Evolutionary conservation across 495 filamentous ascomycete species (phyloP).

Genomic region (Xeromyces bisporus): DNA sequence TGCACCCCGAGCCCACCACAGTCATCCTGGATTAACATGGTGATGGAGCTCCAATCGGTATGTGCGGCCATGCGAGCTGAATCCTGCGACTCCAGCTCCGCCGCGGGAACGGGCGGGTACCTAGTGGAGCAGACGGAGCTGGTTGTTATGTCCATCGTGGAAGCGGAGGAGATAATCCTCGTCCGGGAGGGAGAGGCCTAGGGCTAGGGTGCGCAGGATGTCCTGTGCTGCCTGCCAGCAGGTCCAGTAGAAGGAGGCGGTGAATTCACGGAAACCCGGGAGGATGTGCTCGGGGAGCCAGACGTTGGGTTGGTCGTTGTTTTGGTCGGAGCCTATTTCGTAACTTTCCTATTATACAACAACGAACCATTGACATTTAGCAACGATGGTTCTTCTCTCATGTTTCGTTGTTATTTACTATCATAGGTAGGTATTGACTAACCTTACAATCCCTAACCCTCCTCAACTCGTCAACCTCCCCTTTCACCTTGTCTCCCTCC

Average conservation of each 20-base stretch:
- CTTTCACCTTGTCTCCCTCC: constrained; percentile 4
- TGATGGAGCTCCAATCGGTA: constrained; percentile 31
- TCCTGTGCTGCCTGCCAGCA: constrained; percentile 24
- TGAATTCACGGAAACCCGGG: constrained; percentile 43
- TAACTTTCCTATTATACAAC: constrained; percentile 45
- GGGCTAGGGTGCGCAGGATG: constrained; percentile 25
- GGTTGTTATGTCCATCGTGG: constrained; percentile 35
- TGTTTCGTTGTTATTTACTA: too few relatives aligned
- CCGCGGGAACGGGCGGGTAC: constrained; percentile 18
- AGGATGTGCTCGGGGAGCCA: constrained; percentile 39
- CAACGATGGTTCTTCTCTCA: too few relatives aligned
- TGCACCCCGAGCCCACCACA: constrained; percentile 30
- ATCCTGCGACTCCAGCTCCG: constrained; percentile 7
- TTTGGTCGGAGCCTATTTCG: constrained; percentile 38
- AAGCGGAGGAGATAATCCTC: constrained; percentile 28
- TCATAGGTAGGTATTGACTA: too few relatives aligned
- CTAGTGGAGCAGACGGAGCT: constrained; percentile 24
- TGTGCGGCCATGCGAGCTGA: constrained; percentile 23
- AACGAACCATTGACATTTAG: too few relatives aligned
- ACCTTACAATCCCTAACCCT: constrained; percentile 2
- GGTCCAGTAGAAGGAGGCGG: constrained; percentile 26
- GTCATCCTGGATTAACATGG: constrained; percentile 32
- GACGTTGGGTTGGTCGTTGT: constrained; percentile 34
- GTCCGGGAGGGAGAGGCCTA: constrained; percentile 27
- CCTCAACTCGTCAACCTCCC: background rate